phyloP scores from a whole-genome alignment of 257 asterid genomes.

The Przewalskia tangutica region DNA sequence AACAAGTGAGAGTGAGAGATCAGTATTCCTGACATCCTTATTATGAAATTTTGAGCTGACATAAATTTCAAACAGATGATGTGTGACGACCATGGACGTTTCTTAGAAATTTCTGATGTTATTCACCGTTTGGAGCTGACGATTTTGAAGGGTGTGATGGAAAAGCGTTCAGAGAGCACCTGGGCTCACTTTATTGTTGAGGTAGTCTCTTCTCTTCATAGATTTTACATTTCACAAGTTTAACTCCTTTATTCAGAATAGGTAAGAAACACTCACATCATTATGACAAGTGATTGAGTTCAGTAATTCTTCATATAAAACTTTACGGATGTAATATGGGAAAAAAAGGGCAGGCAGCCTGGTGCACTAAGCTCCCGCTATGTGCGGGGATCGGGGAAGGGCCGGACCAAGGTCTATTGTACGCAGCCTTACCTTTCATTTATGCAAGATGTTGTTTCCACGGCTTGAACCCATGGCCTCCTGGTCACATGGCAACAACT shows the following conservation, averaged over 20 bases:
- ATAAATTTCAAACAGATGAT: constrained; percentile 42
- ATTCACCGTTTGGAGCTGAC: constrained; percentile 60
- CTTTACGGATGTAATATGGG: not conserved
- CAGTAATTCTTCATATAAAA: not conserved
- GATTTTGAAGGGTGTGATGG: constrained; percentile 70
- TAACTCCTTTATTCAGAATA: not conserved
- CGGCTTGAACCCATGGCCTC: too few species aligned
- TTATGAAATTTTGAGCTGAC: not conserved
- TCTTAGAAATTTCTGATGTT: constrained; percentile 73
- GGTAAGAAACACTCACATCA: not conserved
- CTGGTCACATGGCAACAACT: not conserved
- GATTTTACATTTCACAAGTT: not conserved
- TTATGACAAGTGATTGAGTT: not conserved
- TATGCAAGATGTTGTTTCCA: too few species aligned
- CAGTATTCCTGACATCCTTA: not conserved
- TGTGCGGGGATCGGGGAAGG: too few species aligned
- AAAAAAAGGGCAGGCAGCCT: too few species aligned
- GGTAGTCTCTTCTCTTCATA: constrained; percentile 31
- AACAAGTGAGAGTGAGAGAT: not conserved
- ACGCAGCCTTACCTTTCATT: too few species aligned
- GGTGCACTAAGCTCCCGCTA: too few species aligned
- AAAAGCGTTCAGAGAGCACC: constrained; percentile 30
- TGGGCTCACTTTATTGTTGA: constrained; percentile 80
- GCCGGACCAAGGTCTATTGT: too few species aligned
- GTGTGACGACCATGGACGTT: constrained; percentile 60